Conservation (phyloP, 768 basidiomycete species). For the Xerocomellus amylosporus region DNA sequence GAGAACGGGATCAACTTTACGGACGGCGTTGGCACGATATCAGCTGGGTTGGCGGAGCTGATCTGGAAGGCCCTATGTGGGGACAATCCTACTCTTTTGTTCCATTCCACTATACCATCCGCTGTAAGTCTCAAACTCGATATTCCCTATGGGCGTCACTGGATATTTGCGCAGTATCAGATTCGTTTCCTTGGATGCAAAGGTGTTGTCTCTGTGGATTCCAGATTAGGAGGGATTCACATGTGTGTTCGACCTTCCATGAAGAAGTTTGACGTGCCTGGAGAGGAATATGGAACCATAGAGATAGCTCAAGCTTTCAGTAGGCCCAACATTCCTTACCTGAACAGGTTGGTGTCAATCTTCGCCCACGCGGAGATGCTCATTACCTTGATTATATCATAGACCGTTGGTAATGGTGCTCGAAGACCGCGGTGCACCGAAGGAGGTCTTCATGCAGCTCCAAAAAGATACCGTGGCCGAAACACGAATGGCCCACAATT, state of each 20-base stretch:
- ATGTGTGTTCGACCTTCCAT: slow-evolving; percentile 74
- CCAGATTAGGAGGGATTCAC: slow-evolving; percentile 47
- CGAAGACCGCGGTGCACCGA: slow-evolving; percentile 67
- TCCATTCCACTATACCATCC: slow-evolving; percentile 46
- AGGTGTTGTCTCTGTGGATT: slow-evolving; percentile 73
- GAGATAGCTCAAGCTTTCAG: slow-evolving; percentile 71
- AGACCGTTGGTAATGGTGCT: slow-evolving; percentile 77
- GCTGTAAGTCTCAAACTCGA: slow-evolving; percentile 46
- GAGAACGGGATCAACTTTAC: slow-evolving; percentile 51
- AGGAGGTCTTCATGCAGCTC: slow-evolving; percentile 55
- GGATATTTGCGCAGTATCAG: slow-evolving; percentile 50
- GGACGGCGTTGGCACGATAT: slow-evolving; percentile 82
- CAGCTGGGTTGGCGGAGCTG: slow-evolving; percentile 48
- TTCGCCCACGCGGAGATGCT: background rate
- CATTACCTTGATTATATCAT: background rate
- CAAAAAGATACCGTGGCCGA: slow-evolving; percentile 58
- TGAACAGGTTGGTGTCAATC: slow-evolving; percentile 66
- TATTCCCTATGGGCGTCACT: background rate
- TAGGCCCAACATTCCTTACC: slow-evolving; percentile 57
- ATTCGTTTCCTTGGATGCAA: slow-evolving; percentile 84
- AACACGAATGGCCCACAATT: slow-evolving; percentile 59
- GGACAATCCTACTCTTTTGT: slow-evolving; percentile 36
- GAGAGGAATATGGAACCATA: slow-evolving; percentile 52
- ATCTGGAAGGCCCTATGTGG: slow-evolving; percentile 60
- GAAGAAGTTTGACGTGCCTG: slow-evolving; percentile 65